Conservation (phyloP, 352 stramenopile species). For the Phytopythium montanum region DNA sequence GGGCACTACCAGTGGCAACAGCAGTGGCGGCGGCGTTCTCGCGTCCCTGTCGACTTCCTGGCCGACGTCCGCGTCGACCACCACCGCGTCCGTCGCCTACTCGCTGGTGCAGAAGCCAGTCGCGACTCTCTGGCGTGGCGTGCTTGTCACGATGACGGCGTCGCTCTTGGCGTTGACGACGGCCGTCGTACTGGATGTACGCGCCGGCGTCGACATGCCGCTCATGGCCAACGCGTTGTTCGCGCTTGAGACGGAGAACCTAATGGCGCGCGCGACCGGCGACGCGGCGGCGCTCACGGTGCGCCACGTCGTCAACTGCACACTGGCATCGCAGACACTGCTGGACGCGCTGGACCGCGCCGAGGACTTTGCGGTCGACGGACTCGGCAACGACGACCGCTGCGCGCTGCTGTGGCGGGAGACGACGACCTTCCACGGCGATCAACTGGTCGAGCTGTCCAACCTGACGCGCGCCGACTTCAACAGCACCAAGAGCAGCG, state of each 20-base stretch:
- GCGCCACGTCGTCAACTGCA: slow-evolving; percentile 64
- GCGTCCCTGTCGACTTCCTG: slow-evolving; percentile 1
- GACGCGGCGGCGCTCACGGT: slow-evolving; percentile 15
- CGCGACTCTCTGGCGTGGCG: slow-evolving; percentile 16
- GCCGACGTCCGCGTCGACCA: slow-evolving; percentile 11
- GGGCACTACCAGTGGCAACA: no score
- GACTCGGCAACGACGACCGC: slow-evolving; percentile 54
- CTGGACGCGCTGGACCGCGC: slow-evolving; percentile 38
- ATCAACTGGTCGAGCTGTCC: slow-evolving; percentile 31
- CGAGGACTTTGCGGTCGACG: slow-evolving; percentile 39
- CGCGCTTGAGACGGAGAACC: slow-evolving; percentile 45
- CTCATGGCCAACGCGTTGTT: slow-evolving; percentile 75
- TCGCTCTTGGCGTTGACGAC: slow-evolving; percentile 32
- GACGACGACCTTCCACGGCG: slow-evolving; percentile 48
- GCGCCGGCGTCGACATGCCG: slow-evolving; percentile 58
- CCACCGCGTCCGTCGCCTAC: slow-evolving; percentile 15
- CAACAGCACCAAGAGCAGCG: slow-evolving; percentile 3
- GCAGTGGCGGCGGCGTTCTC: neutral
- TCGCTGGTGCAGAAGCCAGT: slow-evolving; percentile 7
- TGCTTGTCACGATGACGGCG: slow-evolving; percentile 25
- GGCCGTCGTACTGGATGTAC: slow-evolving; percentile 41
- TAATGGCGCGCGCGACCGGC: slow-evolving; percentile 38
- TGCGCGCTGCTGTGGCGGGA: slow-evolving; percentile 66
- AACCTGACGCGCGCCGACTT: slow-evolving; percentile 18
- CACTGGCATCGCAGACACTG: slow-evolving; percentile 37